Evolutionary conservation across 2,329 filamentous ascomycete species (phyloP), one percentile per base, ranked within the genome.

Genomic region (Triangularia setosa): DNA sequence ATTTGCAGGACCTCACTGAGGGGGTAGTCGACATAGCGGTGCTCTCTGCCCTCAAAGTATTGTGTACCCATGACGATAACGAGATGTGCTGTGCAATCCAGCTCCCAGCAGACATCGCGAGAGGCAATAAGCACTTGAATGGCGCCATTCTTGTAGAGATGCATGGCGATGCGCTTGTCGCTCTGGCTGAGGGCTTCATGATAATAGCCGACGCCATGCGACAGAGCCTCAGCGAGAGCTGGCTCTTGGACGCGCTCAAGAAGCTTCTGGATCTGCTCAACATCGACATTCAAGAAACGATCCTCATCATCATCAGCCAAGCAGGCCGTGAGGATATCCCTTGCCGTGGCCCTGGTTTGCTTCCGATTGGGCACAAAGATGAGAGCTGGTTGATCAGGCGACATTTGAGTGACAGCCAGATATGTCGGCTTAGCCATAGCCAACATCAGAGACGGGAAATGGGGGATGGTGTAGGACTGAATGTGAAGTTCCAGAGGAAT

Each of bases 41-140:
- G 96, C 77, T 99, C 94, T 59, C 93, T 89, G 6, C 95, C 95
- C 73, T 99, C 95, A 69, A 94, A 99, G 78, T 93, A 97, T 73
- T 99, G 95, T 1, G 96, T 99, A 16, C 93, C 93, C 93, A 99
- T 98, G 30, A 99, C 89, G 57, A 99, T 86, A 14, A 98, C 93
- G 14, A 99, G 82, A 74, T 98, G 93, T 3, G 94, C 93, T 1
- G 87, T 92, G 73, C 88, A 89, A 68, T 96, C 88, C 61, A 99
- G 81, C 78, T 98, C 94, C 94, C 95, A 99, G 78, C 93, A 97
- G 58, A 95, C 93, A 78, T 99, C 94, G 61, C 95, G 87, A 63
- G 85, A 87, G 24, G 84, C 85, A 58, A 87, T 79, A 71, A 97
- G 82, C 2, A 97, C 90, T 72, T 97, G 94, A 40, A 97, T 92